Percentiles rank a stretch among this genome's conserved stretches.
phyloP scores from a whole-genome alignment of 73 alveolate species.

The Paramecium tetraurelia region DNA sequence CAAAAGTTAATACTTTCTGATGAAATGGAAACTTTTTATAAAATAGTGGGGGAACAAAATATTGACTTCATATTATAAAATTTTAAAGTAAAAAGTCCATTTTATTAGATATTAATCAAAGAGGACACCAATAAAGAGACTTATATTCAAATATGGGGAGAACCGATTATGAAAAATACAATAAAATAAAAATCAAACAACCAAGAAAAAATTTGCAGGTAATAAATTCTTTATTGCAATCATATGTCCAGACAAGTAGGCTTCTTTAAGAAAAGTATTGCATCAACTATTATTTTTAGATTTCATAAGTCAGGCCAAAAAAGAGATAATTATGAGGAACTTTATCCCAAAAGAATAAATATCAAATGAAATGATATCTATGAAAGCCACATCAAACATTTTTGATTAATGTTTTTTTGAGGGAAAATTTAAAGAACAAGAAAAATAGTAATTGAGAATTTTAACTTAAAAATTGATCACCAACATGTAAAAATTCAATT shows the following conservation, averaged over 20 bases:
- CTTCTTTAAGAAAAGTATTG: neutral
- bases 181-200: neutral
- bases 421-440: neutral
- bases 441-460: neutral
- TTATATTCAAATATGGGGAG: constrained; percentile 14
- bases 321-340: neutral
- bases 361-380: neutral
- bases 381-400: constrained; percentile 7
- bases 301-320: neutral
- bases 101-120: neutral
- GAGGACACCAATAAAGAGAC: neutral
- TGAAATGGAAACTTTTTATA: constrained; percentile 12
- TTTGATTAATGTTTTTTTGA: neutral
- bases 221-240: constrained; percentile 19
- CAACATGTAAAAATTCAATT: constrained; percentile 65
- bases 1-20: neutral
- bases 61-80: neutral
- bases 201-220: neutral
- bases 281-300: neutral
- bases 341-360: neutral
- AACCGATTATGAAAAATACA: neutral
- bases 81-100: neutral
- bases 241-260: constrained; percentile 47
- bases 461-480: constrained; percentile 51
- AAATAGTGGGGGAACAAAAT: neutral